Base-by-base conservation (phyloP, 495 filamentous ascomycete species). In the Wilcoxina mikolae region DNA sequence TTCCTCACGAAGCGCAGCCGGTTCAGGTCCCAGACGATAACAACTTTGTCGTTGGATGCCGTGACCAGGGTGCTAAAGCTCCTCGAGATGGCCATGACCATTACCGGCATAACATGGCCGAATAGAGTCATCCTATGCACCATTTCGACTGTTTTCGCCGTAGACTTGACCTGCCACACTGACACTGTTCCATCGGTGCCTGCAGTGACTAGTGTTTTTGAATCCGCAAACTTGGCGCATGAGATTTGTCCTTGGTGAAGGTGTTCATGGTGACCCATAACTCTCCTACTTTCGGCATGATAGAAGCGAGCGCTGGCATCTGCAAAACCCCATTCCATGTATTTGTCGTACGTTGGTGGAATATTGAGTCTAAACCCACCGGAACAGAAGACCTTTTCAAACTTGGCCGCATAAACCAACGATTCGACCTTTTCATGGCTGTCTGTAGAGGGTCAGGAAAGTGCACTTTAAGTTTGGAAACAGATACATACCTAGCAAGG, bases 321-420 rank as follows among this genome's bases (percentile, higher is more conserved):
- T 4, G 87, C 82, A 65, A 91, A 96, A 1, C 88, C 91, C 91
- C 90, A 95, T 68, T 95, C 87, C 67, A 98, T 76, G 58, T 84
- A 95, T 59, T 88, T 86, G 64, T 96, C 90, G 57, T 84, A 90
- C 27, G 70, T 70, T 3, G 93, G 89, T 1, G 88, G 86, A 12
- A 96, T 81, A 60, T 95, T 89, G 29, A 95, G 73, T 35, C 85
- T 72, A 65, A 90, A 83, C 3, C 86, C 74, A 27, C 83, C 80
- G n/a, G 87, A 81, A 58, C 83, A 91, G 39, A 98, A 73, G 9
- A 98, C 70, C 25, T 84, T 82, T 58, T 95, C 91, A 11, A 84
- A 74, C 60, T 86, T 94, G 0, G 75, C 61, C 0, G 81, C 80
- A 69, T 91, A 93, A 0, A 82, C 79, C 11, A 98, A 70, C 9